phyloP scores from a whole-genome alignment of 805 yeast species.

The Yarrowia divulgata region DNA sequence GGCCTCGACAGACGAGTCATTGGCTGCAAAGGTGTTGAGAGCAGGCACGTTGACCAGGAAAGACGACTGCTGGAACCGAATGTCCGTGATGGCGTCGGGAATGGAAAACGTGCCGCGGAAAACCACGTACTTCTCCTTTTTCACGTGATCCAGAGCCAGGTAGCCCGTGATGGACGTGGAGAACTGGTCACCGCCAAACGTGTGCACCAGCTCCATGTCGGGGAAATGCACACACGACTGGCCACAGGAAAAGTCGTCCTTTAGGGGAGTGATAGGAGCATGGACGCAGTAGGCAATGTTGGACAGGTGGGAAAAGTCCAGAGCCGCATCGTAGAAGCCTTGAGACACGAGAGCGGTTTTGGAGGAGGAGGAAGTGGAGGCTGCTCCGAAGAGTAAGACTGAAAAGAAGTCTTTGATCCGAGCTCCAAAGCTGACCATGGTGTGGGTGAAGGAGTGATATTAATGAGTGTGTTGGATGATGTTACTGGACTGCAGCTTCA shows the following conservation, averaged over 20 bases:
- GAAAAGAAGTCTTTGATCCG: conserved; percentile 7
- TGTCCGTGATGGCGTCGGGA: conserved; percentile 12
- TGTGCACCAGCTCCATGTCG: conserved; percentile 7
- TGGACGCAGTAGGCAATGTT: conserved; percentile 18
- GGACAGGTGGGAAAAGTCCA: conserved; percentile 27
- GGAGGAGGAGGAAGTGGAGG: neutral
- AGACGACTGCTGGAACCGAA: conserved; percentile 16
- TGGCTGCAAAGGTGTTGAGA: conserved; percentile 2
- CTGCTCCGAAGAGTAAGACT: conserved; percentile 2
- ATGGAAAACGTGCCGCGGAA: conserved; percentile 25
- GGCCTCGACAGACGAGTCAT: neutral
- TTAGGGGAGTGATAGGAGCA: conserved; percentile 1
- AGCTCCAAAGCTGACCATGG: conserved; percentile 21
- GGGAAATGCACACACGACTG: conserved; percentile 11
- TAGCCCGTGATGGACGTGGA: conserved; percentile 9
- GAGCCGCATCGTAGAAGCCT: conserved; percentile 7
- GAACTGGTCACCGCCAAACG: conserved; percentile 15
- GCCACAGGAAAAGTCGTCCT: conserved; percentile 6
- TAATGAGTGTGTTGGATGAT: too few species aligned
- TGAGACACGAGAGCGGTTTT: neutral
- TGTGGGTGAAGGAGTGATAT: neutral
- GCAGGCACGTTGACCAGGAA: conserved; percentile 13
- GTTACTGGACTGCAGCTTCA: too few species aligned
- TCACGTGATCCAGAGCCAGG: conserved; percentile 33
- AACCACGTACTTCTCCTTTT: conserved; percentile 22